Conservation (phyloP, 352 stramenopile species). For the Thraustochytrium sp. region DNA sequence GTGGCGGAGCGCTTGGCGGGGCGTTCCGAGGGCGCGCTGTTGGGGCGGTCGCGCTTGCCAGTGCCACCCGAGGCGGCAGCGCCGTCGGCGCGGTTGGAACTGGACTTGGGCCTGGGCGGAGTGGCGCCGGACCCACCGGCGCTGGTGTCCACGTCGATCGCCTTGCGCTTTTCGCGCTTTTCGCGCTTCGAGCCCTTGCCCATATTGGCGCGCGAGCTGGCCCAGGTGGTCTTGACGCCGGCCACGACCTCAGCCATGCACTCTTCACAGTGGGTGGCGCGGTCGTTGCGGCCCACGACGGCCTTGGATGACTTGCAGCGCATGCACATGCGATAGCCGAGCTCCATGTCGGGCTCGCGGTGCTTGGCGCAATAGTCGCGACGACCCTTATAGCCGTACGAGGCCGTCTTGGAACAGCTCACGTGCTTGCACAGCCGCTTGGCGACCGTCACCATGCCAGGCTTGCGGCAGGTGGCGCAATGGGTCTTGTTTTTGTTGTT, state of each 20-base stretch:
- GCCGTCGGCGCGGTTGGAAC: too few species aligned
- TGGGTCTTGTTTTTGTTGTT: slow-evolving; percentile 36
- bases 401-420: background rate
- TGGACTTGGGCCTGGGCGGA: too few species aligned
- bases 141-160: too few species aligned
- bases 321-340: slow-evolving; percentile 10
- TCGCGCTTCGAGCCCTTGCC: too few species aligned
- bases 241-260: slow-evolving; percentile 25
- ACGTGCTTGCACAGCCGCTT: background rate
- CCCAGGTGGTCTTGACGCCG: background rate
- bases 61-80: too few species aligned
- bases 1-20: too few species aligned
- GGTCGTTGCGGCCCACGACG: background rate
- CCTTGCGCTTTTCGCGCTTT: too few species aligned
- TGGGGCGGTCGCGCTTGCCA: too few species aligned
- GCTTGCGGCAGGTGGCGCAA: slow-evolving; percentile 4
- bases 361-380: slow-evolving; percentile 27
- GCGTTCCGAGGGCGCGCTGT: too few species aligned
- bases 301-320: slow-evolving; percentile 25
- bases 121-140: too few species aligned
- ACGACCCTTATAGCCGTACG: background rate
- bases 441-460: background rate
- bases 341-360: background rate
- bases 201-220: background rate
- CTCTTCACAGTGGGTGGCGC: background rate